phyloP scores from a whole-genome alignment of 2,329 filamentous ascomycete species.

The Sclerotinia sclerotiorum region DNA sequence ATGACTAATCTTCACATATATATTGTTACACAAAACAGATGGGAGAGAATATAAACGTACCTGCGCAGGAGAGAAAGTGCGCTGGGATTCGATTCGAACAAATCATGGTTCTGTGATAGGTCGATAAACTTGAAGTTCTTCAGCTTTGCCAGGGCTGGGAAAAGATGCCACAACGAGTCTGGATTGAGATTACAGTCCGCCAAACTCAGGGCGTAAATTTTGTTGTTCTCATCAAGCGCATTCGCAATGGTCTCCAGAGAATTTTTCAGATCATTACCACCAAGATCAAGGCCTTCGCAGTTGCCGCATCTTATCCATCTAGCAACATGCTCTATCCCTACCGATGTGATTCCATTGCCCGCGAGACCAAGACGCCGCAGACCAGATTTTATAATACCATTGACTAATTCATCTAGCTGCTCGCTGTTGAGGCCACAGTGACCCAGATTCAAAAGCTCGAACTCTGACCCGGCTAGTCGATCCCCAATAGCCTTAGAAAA shows the following conservation, averaged over 20 bases:
- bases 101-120: constrained; percentile 80
- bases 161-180: constrained; percentile 67
- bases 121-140: constrained; percentile 83
- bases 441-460: constrained; percentile 82
- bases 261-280: constrained; percentile 72
- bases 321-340: constrained; percentile 73
- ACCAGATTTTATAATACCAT: constrained; percentile 76
- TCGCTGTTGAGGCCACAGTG: constrained; percentile 72
- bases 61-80: constrained; percentile 74
- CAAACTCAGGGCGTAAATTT: constrained; percentile 79
- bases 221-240: constrained; percentile 53
- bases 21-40: background rate
- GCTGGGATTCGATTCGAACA: constrained; percentile 74
- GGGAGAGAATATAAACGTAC: constrained; percentile 45
- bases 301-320: constrained; percentile 72
- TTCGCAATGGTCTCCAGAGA: constrained; percentile 55
- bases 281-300: constrained; percentile 86
- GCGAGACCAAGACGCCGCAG: constrained; percentile 79
- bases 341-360: constrained; percentile 72
- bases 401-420: constrained; percentile 74
- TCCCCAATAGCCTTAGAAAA: constrained; percentile 75
- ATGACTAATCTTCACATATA: constrained; percentile 15
- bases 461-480: constrained; percentile 69
- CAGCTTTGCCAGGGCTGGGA: constrained; percentile 71
- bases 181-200: constrained; percentile 81